Evolutionary conservation across 768 basidiomycete genomes (phyloP), one percentile per base, ranked within the genome.

Genomic region (Rhizopogon vulgaris): DNA sequence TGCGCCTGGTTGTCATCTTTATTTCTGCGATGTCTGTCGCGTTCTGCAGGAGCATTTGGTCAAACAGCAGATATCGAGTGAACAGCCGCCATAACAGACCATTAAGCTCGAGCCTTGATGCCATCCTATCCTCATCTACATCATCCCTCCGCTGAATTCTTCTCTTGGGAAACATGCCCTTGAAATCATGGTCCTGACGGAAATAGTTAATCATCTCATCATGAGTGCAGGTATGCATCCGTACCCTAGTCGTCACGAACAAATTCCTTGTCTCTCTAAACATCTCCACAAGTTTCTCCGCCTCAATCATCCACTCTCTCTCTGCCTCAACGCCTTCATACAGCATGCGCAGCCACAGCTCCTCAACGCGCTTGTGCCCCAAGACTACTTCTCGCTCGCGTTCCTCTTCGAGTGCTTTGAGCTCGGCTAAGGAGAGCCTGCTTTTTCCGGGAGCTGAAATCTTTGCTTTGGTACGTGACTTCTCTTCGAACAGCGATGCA

Each of bases 211-310:
- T 41, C 48, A 36, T 17, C 39, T 24, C 45, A 10, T 14, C 32
- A 34, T 14, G 9, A 6, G 3, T 30, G 1, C 45, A 25, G 47
- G 7, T 0, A 45, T 39, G 37, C n/a, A 67, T 77, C 59, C 50
- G 69, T 54, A 93, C 93, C 59, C 85, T 71, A 27, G 84, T 84
- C 2, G 85, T 83, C 59, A 86, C 75, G 63, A 95, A 99, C 56
- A 97, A 64, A 55, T 84, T 80, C 55, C 85, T 78, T 1, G 94
- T 94, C 71, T 93, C 86, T 48, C 95, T 74, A 70, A 94, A 97
- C 65, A 81, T 84, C 54, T 96, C 94, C 3, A 96, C 78, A 41
- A 99, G 73, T 58, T 82, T 86, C 63, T 91, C 90, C 0, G 92
- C 91, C 59, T 91, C 84, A 27, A 85, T 63, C 57, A 95, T 70